Evolutionary conservation across 2,329 filamentous ascomycete species (phyloP), one percentile per base, ranked within the genome.

Genomic region (Aureobasidium vineae): DNA sequence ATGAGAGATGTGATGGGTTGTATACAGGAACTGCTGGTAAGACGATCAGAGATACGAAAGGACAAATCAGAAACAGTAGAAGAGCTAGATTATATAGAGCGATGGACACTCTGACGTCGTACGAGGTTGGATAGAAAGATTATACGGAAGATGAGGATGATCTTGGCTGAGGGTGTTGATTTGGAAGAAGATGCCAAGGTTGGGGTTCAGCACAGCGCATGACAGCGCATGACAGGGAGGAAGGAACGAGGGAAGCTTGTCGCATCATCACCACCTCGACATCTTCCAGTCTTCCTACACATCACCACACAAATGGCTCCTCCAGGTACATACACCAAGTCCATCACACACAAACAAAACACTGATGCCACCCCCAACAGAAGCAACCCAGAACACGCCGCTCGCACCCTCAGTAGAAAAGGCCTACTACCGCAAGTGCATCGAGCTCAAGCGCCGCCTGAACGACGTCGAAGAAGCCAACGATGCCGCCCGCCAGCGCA

Each of bases 361-460:
- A 31, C 45, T 52, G 33, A 63, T 21, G 2, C 28, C 5, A 21
- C 3, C 5, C n/a, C 15, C 33, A 6, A 59, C 56, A 45, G 65
- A 63, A 21, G 57, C 70, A 56, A 70, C 71, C 8, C 33, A 67
- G 19, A 74, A 74, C 70, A 76, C 76, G n/a, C 76, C 82, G 15
- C 84, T 88, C 66, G 92, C 94, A 23, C 94, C 95, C 19, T 96
- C 92, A 19, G 92, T 98, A 69, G 94, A 99, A 79, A 90, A 94
- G 76, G 93, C 94, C 60, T 99, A 98, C 79, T 92, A 95, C 73
- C 87, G 91, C 70, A 98, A 99, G 86, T 98, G 94, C 78, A 92
- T 97, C 75, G 90, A 96, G 73, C 86, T 99, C 26, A 96, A 96
- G 80, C 90, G 91, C 73, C 90, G 95, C 68, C 91, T 95, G 70